phyloP scores from a whole-genome alignment of 805 yeast genomes.

The Jamesozyma rosinii region DNA sequence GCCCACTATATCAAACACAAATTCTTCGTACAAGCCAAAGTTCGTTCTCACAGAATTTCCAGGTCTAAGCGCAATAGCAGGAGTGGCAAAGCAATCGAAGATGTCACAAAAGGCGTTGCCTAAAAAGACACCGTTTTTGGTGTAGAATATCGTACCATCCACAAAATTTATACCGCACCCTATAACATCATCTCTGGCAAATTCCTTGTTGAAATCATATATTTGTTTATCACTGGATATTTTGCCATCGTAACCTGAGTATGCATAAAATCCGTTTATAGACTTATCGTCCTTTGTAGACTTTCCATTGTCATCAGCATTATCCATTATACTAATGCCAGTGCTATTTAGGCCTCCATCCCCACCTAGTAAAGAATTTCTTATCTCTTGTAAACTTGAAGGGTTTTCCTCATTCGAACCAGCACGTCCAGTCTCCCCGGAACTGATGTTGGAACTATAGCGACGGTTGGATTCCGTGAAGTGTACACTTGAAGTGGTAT shows the following conservation, averaged over 20 bases:
- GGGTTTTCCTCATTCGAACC: background rate
- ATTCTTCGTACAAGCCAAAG: slow-evolving; percentile 42
- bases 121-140: slow-evolving; percentile 67
- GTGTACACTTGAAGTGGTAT: slow-evolving; percentile 3
- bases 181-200: slow-evolving; percentile 52
- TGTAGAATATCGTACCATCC: slow-evolving; percentile 56
- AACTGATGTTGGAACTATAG: background rate
- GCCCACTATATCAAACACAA: slow-evolving; percentile 50
- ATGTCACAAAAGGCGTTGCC: slow-evolving; percentile 47
- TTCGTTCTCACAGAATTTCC: slow-evolving; percentile 31
- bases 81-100: slow-evolving; percentile 35
- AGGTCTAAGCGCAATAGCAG: slow-evolving; percentile 36
- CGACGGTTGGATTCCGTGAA: slow-evolving; percentile 1
- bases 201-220: slow-evolving; percentile 25
- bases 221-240: slow-evolving; percentile 18
- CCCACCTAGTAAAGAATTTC: background rate
- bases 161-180: slow-evolving; percentile 79
- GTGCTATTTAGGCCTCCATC: background rate
- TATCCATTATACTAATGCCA: background rate
- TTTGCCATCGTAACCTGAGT: slow-evolving; percentile 26
- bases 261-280: slow-evolving; percentile 19
- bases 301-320: background rate
- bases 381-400: background rate
- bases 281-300: background rate
- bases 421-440: background rate